These are phyloP conservation scores for Coemansia guatemalensis DNA, from an alignment of 192 early-diverging fungal genomes.

Conservation along the genomic window DNA sequence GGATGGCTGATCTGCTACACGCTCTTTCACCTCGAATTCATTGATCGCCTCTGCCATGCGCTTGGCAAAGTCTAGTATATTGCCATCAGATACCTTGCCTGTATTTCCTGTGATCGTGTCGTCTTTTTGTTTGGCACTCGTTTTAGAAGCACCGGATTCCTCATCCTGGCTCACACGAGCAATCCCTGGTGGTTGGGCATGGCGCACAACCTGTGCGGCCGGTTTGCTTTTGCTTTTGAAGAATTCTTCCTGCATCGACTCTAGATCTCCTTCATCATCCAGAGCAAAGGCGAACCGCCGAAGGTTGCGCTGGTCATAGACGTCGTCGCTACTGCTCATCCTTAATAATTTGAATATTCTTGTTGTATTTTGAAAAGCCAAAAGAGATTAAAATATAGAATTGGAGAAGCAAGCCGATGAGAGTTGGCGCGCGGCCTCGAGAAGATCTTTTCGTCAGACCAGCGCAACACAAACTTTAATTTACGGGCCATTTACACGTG, in stretches of 20 bases:
- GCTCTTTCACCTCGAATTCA: conserved; percentile 37
- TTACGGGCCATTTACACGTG: background rate
- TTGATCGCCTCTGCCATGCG: conserved; percentile 35
- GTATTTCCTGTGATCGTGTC: background rate
- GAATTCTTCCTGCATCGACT: conserved; percentile 46
- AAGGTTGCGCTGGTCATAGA: conserved; percentile 1
- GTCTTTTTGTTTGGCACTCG: background rate
- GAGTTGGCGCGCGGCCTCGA: too few species aligned
- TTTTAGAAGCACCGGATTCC: background rate
- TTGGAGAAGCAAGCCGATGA: too few species aligned
- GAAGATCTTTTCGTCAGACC: too few species aligned
- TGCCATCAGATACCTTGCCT: background rate
- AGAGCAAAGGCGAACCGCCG: conserved; percentile 15
- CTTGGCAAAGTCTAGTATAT: conserved; percentile 32
- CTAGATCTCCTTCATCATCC: conserved; percentile 36
- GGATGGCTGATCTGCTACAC: background rate
- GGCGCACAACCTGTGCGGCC: conserved; percentile 40
- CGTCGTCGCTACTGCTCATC: background rate
- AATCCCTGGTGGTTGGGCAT: conserved; percentile 12
- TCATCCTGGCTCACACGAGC: background rate
- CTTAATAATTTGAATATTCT: background rate
- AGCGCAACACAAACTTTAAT: too few species aligned
- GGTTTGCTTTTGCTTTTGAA: conserved; percentile 32
- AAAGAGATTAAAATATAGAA: too few species aligned
- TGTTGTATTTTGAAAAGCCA: too few species aligned